Percentiles rank a stretch among this genome's conserved stretches.
phyloP scores from a whole-genome alignment of 1,284 basidiomycete species.

The Vanrija sp. region DNA sequence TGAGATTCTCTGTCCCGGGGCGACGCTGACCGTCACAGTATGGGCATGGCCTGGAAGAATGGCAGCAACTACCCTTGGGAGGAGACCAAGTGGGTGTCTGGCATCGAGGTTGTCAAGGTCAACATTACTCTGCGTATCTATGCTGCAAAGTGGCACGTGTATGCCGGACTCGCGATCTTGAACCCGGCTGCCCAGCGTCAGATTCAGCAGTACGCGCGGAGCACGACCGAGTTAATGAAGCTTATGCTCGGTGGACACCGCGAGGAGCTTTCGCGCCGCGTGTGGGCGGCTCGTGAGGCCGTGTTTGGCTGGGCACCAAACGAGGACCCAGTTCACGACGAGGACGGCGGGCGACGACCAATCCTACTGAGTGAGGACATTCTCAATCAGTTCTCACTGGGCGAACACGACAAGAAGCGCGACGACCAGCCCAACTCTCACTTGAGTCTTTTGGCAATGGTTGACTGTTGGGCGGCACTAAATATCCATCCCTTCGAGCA shows the following conservation, averaged over 20 bases:
- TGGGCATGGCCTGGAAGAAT: constrained; percentile 94
- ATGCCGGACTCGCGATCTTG: constrained; percentile 93
- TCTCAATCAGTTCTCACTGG: constrained; percentile 83
- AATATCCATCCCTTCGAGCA: constrained; percentile 86
- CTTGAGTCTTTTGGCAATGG: constrained; percentile 94
- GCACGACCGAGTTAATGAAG: constrained; percentile 87
- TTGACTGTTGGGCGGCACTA: constrained; percentile 92
- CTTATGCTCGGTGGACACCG: constrained; percentile 83
- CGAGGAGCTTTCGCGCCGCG: constrained; percentile 62
- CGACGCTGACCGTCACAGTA: constrained; percentile 54
- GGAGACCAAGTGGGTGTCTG: constrained; percentile 85
- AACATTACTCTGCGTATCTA: constrained; percentile 97
- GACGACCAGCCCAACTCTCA: constrained; percentile 70
- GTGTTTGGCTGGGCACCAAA: constrained; percentile 65
- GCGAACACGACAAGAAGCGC: constrained; percentile 51
- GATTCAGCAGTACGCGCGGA: constrained; percentile 84
- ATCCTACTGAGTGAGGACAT: constrained; percentile 84
- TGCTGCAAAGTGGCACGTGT: constrained; percentile 97
- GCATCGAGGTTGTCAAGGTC: constrained; percentile 97
- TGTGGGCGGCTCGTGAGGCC: constrained; percentile 69
- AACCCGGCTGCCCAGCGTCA: constrained; percentile 88
- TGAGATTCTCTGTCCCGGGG: no score
- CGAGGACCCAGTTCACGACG: constrained; percentile 34
- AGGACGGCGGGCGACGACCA: constrained; percentile 52
- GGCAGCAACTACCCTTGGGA: constrained; percentile 89